These are phyloP conservation scores for Crithidia thermophila DNA, from an alignment of 208 protist species.

Conservation along the genomic window DNA sequence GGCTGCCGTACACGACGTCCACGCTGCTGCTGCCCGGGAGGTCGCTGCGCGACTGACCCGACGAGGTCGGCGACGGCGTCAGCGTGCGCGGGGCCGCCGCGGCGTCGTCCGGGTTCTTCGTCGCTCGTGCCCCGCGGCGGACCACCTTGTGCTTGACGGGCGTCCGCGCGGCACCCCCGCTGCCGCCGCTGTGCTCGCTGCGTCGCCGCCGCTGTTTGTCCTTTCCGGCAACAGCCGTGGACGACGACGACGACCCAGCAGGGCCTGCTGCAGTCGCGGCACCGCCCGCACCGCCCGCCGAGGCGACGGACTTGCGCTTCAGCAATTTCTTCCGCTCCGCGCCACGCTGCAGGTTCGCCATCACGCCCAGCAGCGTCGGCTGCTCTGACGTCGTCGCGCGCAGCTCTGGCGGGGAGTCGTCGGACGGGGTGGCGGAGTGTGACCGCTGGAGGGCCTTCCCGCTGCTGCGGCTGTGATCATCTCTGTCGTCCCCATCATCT, in stretches of 20 bases:
- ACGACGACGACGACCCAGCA: too few relatives aligned
- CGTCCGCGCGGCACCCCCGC: background rate
- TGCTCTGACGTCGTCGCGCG: conserved; percentile 5
- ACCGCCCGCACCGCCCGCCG: too few relatives aligned
- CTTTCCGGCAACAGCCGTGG: too few relatives aligned
- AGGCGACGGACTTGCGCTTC: background rate
- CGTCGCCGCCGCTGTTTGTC: too few relatives aligned
- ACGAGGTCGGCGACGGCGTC: background rate
- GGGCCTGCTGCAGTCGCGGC: too few relatives aligned
- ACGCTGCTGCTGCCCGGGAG: too few relatives aligned
- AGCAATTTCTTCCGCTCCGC: background rate
- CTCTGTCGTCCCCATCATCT: background rate
- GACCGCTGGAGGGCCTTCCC: too few relatives aligned
- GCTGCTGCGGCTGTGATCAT: too few relatives aligned
- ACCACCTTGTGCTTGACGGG: background rate
- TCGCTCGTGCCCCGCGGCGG: background rate
- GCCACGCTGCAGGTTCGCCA: background rate
- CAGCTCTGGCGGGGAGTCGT: background rate
- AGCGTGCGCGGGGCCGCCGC: background rate
- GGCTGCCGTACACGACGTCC: background rate
- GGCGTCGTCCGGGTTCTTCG: background rate
- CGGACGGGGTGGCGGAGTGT: background rate
- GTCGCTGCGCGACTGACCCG: too few relatives aligned
- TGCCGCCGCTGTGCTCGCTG: too few relatives aligned
- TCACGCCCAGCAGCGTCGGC: background rate